These are phyloP conservation scores for Clathrospora elynae DNA, from an alignment of 2,329 filamentous ascomycete species.

Conservation along the genomic window DNA sequence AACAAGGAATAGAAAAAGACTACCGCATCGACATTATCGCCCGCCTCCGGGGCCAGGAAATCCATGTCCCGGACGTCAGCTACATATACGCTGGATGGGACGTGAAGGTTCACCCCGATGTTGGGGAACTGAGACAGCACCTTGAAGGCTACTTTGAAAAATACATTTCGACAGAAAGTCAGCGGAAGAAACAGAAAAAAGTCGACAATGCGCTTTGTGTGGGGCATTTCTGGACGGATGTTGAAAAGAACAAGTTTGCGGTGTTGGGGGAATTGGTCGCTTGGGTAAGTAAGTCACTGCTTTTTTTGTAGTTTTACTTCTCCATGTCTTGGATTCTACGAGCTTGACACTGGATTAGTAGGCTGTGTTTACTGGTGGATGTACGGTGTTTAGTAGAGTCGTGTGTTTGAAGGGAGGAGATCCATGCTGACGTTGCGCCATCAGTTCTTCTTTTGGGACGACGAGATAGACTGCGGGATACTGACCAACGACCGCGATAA, in stretches of 20 bases:
- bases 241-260: constrained; percentile 5
- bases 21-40: constrained; percentile 8
- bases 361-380: no score
- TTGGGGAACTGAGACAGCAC: constrained; percentile 4
- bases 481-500: constrained; percentile 14
- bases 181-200: constrained; percentile 7
- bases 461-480: constrained; percentile 17
- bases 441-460: constrained; percentile 20
- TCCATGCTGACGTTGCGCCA: no score
- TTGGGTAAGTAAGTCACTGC: background rate
- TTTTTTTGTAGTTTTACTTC: background rate
- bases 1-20: constrained; percentile 1
- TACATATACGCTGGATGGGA: constrained; percentile 12
- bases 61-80: constrained; percentile 9
- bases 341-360: no score
- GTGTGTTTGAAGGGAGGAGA: no score
- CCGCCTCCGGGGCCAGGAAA: constrained; percentile 10
- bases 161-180: constrained; percentile 10
- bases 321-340: no score
- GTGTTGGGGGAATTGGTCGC: constrained; percentile 12
- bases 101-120: constrained; percentile 6
- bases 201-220: constrained; percentile 13
- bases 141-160: constrained; percentile 9
- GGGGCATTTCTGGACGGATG: constrained; percentile 13
- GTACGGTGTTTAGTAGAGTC: no score